These are phyloP conservation scores for Mycena crocata DNA, from an alignment of 768 basidiomycete species.

Conservation along the genomic window DNA sequence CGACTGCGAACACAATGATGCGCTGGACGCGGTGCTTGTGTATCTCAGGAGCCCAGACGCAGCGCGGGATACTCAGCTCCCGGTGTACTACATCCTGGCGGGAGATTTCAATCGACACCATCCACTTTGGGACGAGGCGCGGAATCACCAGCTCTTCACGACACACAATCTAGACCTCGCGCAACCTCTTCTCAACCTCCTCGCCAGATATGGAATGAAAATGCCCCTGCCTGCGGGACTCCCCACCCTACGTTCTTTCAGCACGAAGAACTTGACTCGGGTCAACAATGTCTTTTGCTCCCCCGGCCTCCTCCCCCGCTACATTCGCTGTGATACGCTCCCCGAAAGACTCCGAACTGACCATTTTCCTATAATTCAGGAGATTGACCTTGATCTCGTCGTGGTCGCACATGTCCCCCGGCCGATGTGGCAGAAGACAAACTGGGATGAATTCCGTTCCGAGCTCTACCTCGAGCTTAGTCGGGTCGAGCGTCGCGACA, in stretches of 20 bases:
- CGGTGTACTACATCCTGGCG: conserved; percentile 7
- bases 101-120: conserved; percentile 55
- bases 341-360: conserved; percentile 43
- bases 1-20: conserved; percentile 21
- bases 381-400: conserved; percentile 35
- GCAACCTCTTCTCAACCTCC: conserved; percentile 41
- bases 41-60: neutral
- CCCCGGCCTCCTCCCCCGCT: conserved; percentile 13
- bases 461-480: conserved; percentile 26
- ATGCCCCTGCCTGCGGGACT: conserved; percentile 47
- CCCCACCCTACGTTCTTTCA: conserved; percentile 47
- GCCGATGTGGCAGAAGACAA: conserved; percentile 41
- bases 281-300: conserved; percentile 58
- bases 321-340: conserved; percentile 43
- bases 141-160: conserved; percentile 50
- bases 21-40: neutral
- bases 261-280: conserved; percentile 47
- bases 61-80: neutral
- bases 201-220: conserved; percentile 40
- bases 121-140: conserved; percentile 18
- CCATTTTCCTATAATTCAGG: conserved; percentile 52
- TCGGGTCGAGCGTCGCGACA: neutral
- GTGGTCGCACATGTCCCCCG: neutral
- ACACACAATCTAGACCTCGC: conserved; percentile 32
- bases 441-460: conserved; percentile 46